Base-by-base conservation (phyloP, 2,329 filamentous ascomycete species). In the Venturia carpophila region DNA sequence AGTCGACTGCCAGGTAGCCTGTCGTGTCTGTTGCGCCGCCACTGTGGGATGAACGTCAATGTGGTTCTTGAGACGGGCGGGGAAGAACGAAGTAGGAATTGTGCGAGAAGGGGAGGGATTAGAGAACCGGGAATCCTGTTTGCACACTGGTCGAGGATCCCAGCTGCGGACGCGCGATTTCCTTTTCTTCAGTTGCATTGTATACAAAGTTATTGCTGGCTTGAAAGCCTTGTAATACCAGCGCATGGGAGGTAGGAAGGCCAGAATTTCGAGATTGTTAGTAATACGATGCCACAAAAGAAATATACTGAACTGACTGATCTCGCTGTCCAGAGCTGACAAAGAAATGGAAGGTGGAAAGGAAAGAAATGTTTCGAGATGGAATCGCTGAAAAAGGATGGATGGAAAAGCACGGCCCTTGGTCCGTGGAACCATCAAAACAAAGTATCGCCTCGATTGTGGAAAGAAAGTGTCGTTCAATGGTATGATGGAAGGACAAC, bases 1-100 rank as follows among this genome's bases (percentile, higher is more conserved):
- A 69, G 70, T 82, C 80, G 24, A 72, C 73, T 11, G 78, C 79
- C 1, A 82, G 70, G 72, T 78, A 82, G 21, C 80, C 80, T 0
- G 79, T 78, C 1, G 78, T 73, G 66, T 81, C 79, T 3, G 77
- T 76, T 42, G 73, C 71, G 69, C 73, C 73, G 45, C 24, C 42
- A 63, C 30, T 47, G 6, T 34, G 60, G 15, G n/a, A 15, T 5
- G 11, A 10, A 15, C 15, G 19, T 47, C 7, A 24, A 42, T 4
- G 55, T 27, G 52, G 3, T 58, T n/a, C 45, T 47, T n/a, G 45
- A 47, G 21, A 47, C n/a, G 17, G 6, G 6, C 19, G 45, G 45
- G 15, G 45, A 41, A 41, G 30, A 34, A 41, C 15, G 39, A 41
- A 41, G 39, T 15, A 15, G 15, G 39, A 9, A 15, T 41, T 41